Evolutionary conservation across 2,329 filamentous ascomycete species (phyloP), one percentile per base, ranked within the genome.

Genomic region (Thielaviopsis populi): DNA sequence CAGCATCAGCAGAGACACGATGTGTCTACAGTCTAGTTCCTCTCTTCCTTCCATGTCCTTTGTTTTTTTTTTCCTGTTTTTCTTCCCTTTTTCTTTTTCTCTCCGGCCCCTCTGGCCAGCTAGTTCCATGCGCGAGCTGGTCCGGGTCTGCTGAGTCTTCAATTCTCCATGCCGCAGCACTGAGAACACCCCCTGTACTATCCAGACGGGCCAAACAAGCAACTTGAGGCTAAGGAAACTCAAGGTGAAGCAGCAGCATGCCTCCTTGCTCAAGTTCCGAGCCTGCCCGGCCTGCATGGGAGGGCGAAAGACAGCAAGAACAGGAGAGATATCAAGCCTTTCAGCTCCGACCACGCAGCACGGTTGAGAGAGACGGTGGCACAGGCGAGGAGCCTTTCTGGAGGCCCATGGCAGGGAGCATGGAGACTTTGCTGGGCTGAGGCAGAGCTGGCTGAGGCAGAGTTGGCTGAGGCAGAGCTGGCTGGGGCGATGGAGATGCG

Each of bases 191-290:
- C 50, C 50, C 50, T 33, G 50, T 56, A n/a, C 27, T 33, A 19
- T 56, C 13, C n/a, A 17, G 13, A 33, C n/a, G 8, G 27, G 27
- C 50, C 4, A 33, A 56, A 56, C 17, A 19, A 56, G 50, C 50
- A 56, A 56, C n/a, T 56, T 33, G 27, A 56, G 50, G 50, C 50
- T 56, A 56, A 17, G 50, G 50, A 56, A 56, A 56, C 50, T 56
- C 50, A n/a, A 56, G 7, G 50, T 56, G 50, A 56, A 56, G 50
- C 50, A 56, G 50, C 13, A 56, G 24, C 27, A 56, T 56, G 50
- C 13, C 15, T 33, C 27, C 50, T 33, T 27, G 7, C 19, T 50
- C 19, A 48, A 19, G 43, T 54, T 56, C 50, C 50, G 50, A 33
- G 50, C 27, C 22, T 10, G 27, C 50, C 24, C 33, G 24, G 2